Evolutionary conservation across 2,329 filamentous ascomycete species (phyloP).

Genomic region (Leptographium wingfieldii): DNA sequence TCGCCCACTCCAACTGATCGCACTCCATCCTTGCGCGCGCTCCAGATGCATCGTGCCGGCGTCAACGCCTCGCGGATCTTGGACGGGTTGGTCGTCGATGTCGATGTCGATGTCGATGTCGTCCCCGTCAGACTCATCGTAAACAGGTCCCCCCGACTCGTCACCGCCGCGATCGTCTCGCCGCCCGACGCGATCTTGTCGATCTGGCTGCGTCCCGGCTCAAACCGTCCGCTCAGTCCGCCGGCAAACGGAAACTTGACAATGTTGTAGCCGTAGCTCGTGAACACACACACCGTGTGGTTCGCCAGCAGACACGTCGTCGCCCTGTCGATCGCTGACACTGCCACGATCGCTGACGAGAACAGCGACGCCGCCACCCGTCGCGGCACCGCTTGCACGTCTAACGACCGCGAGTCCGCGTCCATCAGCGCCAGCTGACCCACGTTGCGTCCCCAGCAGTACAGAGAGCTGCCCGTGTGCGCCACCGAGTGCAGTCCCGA

Average conservation of each 20-base stretch:
- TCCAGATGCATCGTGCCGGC: constrained; percentile 73
- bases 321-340: constrained; percentile 81
- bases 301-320: constrained; percentile 78
- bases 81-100: constrained; percentile 82
- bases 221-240: constrained; percentile 47
- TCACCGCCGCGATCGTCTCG: constrained; percentile 83
- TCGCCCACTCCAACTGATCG: constrained; percentile 80
- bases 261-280: constrained; percentile 90
- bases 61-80: constrained; percentile 80
- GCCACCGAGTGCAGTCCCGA: constrained; percentile 87
- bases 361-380: constrained; percentile 82
- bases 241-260: constrained; percentile 68
- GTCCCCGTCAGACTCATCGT: constrained; percentile 60
- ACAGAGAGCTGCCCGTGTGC: constrained; percentile 68
- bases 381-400: constrained; percentile 68
- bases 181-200: constrained; percentile 70
- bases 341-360: constrained; percentile 57
- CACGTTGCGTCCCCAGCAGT: constrained; percentile 90
- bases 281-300: constrained; percentile 84
- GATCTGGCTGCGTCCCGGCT: constrained; percentile 40
- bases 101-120: constrained; percentile 29
- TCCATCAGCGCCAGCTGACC: constrained; percentile 91
- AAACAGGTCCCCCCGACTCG: constrained; percentile 74
- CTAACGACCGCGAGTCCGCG: constrained; percentile 82
- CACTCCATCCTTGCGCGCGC: constrained; percentile 73